Evolutionary conservation across 73 alveolate species (phyloP).

Genomic region (Uronychia binucleata): DNA sequence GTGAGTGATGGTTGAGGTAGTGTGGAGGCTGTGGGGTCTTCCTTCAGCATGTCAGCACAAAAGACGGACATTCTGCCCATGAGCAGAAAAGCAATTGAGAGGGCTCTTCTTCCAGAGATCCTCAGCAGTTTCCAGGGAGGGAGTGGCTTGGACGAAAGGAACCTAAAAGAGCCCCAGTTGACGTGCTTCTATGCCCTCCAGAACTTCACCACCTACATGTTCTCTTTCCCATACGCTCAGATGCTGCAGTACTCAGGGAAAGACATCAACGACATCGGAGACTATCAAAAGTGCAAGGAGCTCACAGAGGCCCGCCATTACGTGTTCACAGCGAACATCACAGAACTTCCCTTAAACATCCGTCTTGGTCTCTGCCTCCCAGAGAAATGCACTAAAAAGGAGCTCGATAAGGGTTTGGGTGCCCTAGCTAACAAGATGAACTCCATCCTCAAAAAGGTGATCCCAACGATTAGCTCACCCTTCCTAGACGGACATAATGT

Average conservation of each 20-base stretch:
- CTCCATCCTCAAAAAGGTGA: not conserved
- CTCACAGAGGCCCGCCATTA: conserved; percentile 9
- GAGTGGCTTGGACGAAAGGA: too few species aligned
- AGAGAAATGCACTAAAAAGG: conserved; percentile 3
- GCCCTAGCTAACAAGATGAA: not conserved
- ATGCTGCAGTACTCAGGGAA: conserved; percentile 5
- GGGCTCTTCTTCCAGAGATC: too few species aligned
- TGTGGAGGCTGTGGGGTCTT: too few species aligned
- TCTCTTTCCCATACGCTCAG: not conserved
- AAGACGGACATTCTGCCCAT: too few species aligned
- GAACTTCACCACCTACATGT: not conserved
- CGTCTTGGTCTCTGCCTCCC: conserved; percentile 35
- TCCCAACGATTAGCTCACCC: not conserved
- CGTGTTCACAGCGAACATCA: conserved; percentile 10
- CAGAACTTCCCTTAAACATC: conserved; percentile 20
- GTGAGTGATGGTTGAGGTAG: too few species aligned
- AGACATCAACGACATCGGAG: conserved; percentile 25
- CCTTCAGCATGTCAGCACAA: too few species aligned
- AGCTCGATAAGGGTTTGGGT: not conserved
- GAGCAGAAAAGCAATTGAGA: too few species aligned
- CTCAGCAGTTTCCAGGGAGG: too few species aligned
- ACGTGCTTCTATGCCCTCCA: not conserved
- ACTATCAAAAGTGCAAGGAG: conserved; percentile 7
- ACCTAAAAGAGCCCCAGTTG: too few species aligned
- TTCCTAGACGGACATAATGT: not conserved